Evolutionary conservation across 371 early-diverging fungal species (phyloP).

Genomic region (Mortierella sp.): DNA sequence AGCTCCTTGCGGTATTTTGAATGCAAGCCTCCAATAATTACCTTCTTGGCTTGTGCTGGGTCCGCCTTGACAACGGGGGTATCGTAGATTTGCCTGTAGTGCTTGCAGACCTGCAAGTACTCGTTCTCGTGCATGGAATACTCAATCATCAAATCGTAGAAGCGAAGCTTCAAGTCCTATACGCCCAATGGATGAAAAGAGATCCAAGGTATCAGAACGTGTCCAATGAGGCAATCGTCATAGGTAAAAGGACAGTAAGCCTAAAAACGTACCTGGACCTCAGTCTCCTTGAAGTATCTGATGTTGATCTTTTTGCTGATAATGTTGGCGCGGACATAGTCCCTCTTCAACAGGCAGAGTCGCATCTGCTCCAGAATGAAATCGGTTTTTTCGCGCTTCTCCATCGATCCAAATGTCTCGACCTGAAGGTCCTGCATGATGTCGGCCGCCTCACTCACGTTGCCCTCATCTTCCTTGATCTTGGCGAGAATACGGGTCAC

Average conservation of each 20-base stretch:
- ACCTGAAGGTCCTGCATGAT: conserved; percentile 97
- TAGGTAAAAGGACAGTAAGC: not conserved
- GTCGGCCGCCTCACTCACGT: conserved; percentile 92
- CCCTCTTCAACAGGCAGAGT: conserved; percentile 91
- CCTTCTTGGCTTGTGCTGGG: conserved; percentile 83
- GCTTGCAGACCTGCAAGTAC: conserved; percentile 91
- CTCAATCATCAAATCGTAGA: conserved; percentile 95
- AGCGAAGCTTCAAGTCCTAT: conserved; percentile 94
- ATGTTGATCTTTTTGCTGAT: conserved; percentile 95
- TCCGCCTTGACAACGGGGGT: conserved; percentile 87
- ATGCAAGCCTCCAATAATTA: conserved; percentile 21
- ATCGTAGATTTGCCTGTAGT: conserved; percentile 91
- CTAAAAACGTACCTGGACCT: conserved; percentile 72
- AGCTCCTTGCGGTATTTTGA: not conserved
- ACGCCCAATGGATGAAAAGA: not conserved
- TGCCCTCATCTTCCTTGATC: conserved; percentile 93
- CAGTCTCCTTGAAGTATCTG: conserved; percentile 90
- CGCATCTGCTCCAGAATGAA: conserved; percentile 99
- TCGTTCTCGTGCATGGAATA: conserved; percentile 92
- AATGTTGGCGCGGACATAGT: conserved; percentile 93
- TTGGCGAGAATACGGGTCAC: conserved; percentile 90
- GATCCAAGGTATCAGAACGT: not conserved
- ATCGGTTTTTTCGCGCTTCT: conserved; percentile 97
- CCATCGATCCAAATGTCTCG: conserved; percentile 99
- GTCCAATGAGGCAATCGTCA: not conserved